Percentiles rank a stretch among this genome's conserved stretches.
phyloP scores from a whole-genome alignment of 129 eudicot species.

The Flaveria trinervia region DNA sequence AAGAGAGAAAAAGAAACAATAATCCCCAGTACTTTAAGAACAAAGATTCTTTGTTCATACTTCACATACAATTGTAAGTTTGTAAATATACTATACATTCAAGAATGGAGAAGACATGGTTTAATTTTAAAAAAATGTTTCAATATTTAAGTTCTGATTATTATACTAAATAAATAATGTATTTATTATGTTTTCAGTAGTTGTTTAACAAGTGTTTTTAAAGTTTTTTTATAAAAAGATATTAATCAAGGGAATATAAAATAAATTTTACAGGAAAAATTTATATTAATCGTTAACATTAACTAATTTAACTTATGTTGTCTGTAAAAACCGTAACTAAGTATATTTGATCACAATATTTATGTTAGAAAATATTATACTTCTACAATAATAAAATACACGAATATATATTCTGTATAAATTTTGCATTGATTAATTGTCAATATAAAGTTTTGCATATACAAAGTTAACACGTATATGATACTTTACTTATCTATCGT shows the following conservation, averaged over 20 bases:
- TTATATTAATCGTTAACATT: too few species aligned
- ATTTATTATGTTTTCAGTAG: neutral
- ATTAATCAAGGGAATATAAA: neutral
- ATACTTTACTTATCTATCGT: too few species aligned
- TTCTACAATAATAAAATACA: too few species aligned
- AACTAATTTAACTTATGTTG: too few species aligned
- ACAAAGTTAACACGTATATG: too few species aligned
- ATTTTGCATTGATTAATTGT: too few species aligned
- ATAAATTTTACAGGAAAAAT: too few species aligned
- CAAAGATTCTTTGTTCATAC: slow-evolving; percentile 34
- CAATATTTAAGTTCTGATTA: neutral
- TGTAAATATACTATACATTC: neutral
- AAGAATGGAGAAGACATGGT: slow-evolving; percentile 1
- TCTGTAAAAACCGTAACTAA: too few species aligned
- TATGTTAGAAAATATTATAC: too few species aligned
- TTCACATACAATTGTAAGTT: neutral
- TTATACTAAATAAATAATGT: neutral
- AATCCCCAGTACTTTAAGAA: slow-evolving; percentile 30
- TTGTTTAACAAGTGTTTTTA: neutral
- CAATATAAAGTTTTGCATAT: too few species aligned
- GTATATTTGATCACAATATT: too few species aligned
- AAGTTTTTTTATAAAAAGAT: neutral
- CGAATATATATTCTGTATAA: too few species aligned
- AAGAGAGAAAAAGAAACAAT: slow-evolving; percentile 10
- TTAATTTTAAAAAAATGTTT: neutral